phyloP scores from a whole-genome alignment of 2,329 filamentous ascomycete species.

The Hypocrella siamensis region DNA sequence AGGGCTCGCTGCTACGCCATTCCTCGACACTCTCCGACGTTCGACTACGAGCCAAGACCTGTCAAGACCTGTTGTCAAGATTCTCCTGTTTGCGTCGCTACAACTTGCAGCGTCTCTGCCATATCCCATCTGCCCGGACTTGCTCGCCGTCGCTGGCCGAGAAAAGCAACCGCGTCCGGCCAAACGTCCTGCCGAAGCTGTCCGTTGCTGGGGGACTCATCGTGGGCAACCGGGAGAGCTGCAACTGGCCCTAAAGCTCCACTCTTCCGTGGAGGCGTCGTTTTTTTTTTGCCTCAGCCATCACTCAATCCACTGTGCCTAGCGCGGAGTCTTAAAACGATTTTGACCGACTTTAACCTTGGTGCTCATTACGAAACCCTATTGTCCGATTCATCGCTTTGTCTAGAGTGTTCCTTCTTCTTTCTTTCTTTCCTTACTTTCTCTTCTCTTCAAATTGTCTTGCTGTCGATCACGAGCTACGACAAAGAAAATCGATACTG shows the following conservation, averaged over 20 bases:
- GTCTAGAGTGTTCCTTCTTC: too few relatives aligned
- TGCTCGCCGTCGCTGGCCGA: background rate
- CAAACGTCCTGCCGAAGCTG: background rate
- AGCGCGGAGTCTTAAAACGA: background rate
- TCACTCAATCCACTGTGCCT: background rate
- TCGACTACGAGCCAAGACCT: background rate
- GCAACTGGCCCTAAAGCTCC: background rate
- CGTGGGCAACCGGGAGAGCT: too few relatives aligned
- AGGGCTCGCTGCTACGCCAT: constrained; percentile 6
- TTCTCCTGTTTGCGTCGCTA: too few relatives aligned
- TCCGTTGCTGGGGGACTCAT: too few relatives aligned
- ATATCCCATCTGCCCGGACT: background rate
- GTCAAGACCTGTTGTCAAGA: background rate
- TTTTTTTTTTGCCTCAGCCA: background rate
- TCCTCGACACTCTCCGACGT: constrained; percentile 1
- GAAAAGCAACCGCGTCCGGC: background rate
- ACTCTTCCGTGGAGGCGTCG: background rate
- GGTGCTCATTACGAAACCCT: too few relatives aligned
- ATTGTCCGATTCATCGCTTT: too few relatives aligned
- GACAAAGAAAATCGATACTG: too few relatives aligned
- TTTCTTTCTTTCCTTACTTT: too few relatives aligned
- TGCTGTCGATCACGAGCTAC: too few relatives aligned
- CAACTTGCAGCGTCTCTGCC: background rate
- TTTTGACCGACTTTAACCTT: too few relatives aligned
- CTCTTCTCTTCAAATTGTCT: too few relatives aligned